Percentiles rank a stretch among this genome's conserved stretches.
These are phyloP conservation scores for Salvia hispanica DNA, from an alignment of 257 asterid species.

Conservation along the genomic window DNA sequence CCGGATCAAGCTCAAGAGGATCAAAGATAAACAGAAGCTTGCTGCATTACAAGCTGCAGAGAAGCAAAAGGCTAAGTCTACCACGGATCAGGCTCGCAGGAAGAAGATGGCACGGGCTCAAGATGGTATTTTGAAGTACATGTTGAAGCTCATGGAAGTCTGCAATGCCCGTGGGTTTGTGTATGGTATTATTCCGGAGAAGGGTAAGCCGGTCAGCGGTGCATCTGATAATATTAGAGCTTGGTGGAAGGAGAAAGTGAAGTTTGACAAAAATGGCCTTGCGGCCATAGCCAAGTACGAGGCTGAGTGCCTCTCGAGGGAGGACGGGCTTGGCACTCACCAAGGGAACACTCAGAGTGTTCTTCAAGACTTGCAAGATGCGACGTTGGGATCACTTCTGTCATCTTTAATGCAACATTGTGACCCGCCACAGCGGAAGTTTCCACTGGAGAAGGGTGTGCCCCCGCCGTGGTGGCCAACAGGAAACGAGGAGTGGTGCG, in stretches of 20 bases:
- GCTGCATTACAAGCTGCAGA: constrained; percentile 55
- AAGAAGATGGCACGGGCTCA: constrained; percentile 67
- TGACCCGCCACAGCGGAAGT: constrained; percentile 59
- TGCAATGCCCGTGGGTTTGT: constrained; percentile 64
- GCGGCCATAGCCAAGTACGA: constrained; percentile 54
- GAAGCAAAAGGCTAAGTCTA: constrained; percentile 54
- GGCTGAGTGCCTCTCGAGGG: constrained; percentile 39
- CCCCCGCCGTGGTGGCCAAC: constrained; percentile 75
- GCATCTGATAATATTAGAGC: constrained; percentile 62
- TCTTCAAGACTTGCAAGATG: constrained; percentile 54
- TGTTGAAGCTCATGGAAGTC: constrained; percentile 63
- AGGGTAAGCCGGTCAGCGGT: constrained; percentile 61
- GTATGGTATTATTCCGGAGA: constrained; percentile 60
- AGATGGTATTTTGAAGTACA: constrained; percentile 60
- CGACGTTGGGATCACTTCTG: constrained; percentile 51
- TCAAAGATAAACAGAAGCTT: constrained; percentile 63
- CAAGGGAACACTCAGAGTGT: constrained; percentile 14
- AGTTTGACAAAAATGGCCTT: constrained; percentile 56
- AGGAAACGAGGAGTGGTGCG: constrained; percentile 61
- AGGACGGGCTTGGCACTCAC: constrained; percentile 36
- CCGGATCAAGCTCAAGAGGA: constrained; percentile 61
- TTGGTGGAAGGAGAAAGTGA: constrained; percentile 65
- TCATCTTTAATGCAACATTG: constrained; percentile 65
- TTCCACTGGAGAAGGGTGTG: constrained; percentile 54
- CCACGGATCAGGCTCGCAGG: constrained; percentile 53